Evolutionary conservation across 768 basidiomycete genomes (phyloP).

Genomic region (Clitopilus passeckerianus): DNA sequence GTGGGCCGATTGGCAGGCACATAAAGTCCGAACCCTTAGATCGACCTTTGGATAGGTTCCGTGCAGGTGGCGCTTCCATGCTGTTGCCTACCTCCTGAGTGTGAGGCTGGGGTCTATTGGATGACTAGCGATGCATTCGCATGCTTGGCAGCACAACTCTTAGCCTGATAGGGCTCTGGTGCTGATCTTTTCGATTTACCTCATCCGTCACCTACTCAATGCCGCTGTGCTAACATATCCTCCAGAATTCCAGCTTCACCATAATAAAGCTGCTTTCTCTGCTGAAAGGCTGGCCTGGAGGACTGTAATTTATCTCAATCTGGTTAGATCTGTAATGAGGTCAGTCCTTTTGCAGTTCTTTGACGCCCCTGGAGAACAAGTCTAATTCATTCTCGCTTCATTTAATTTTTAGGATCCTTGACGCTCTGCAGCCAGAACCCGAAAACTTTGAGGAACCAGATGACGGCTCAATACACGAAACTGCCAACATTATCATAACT

Average conservation of each 20-base stretch:
- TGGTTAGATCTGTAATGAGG: slow-evolving; percentile 79
- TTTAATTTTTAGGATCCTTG: slow-evolving; percentile 55
- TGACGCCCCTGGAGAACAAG: slow-evolving; percentile 6
- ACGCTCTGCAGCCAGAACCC: slow-evolving; percentile 63
- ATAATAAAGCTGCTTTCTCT: slow-evolving; percentile 71
- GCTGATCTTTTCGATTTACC: slow-evolving; percentile 5
- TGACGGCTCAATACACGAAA: slow-evolving; percentile 45
- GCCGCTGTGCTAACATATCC: slow-evolving; percentile 7
- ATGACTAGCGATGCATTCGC: not conserved
- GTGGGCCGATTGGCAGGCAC: not conserved
- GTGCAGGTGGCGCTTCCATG: not conserved
- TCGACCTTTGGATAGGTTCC: not conserved
- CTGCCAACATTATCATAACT: slow-evolving; percentile 46
- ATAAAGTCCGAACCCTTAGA: not conserved
- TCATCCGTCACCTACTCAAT: no score
- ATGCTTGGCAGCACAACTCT: not conserved
- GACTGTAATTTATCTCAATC: slow-evolving; percentile 83
- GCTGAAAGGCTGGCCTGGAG: slow-evolving; percentile 84
- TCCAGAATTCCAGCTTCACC: slow-evolving; percentile 78
- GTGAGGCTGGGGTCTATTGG: not conserved
- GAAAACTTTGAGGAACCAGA: slow-evolving; percentile 59
- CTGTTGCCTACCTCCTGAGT: not conserved
- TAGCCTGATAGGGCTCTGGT: not conserved
- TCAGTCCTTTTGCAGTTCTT: slow-evolving; percentile 21
- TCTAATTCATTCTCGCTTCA: slow-evolving; percentile 7